Evolutionary conservation across 176 grass and related monocot genomes (phyloP).

Genomic region (Oryza nivara): DNA sequence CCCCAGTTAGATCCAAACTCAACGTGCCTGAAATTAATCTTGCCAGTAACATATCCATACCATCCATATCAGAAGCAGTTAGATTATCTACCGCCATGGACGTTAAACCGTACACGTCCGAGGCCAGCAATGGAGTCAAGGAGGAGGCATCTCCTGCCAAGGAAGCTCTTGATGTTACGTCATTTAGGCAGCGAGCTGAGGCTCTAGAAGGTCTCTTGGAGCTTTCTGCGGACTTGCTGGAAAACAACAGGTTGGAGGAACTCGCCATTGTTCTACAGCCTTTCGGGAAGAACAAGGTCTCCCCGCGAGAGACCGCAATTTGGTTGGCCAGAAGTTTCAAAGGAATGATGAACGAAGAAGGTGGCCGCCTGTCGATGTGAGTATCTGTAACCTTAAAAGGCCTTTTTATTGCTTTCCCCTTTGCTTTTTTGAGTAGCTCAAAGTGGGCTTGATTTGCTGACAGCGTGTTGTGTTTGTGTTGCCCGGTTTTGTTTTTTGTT

Average conservation of each 20-base stretch:
- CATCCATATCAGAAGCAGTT: conserved; percentile 31
- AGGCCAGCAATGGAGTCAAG: conserved; percentile 43
- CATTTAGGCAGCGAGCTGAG: conserved; percentile 94
- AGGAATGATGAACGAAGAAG: conserved; percentile 93
- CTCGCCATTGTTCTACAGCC: conserved; percentile 97
- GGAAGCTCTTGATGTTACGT: conserved; percentile 88
- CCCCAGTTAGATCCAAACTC: conserved; percentile 18
- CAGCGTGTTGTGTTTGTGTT: conserved; percentile 44
- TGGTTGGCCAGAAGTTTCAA: conserved; percentile 99
- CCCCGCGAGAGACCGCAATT: conserved; percentile 90
- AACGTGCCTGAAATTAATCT: conserved; percentile 39
- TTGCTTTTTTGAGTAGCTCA: conserved; percentile 15
- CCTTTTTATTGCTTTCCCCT: conserved; percentile 19
- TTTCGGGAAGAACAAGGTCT: conserved; percentile 96
- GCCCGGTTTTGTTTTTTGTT: conserved; percentile 46
- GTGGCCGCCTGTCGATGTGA: conserved; percentile 48
- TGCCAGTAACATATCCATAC: conserved; percentile 36
- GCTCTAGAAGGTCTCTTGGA: conserved; percentile 95
- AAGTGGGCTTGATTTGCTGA: conserved; percentile 47
- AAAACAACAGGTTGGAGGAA: conserved; percentile 76
- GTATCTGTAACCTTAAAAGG: neutral
- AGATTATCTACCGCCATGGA: conserved; percentile 41
- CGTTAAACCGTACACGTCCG: conserved; percentile 36
- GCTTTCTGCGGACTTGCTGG: conserved; percentile 84
- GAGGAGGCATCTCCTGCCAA: conserved; percentile 64